Evolutionary conservation across 2,329 filamentous ascomycete genomes (phyloP), one percentile per base, ranked within the genome.

Genomic region (Penicillium brasilianum): DNA sequence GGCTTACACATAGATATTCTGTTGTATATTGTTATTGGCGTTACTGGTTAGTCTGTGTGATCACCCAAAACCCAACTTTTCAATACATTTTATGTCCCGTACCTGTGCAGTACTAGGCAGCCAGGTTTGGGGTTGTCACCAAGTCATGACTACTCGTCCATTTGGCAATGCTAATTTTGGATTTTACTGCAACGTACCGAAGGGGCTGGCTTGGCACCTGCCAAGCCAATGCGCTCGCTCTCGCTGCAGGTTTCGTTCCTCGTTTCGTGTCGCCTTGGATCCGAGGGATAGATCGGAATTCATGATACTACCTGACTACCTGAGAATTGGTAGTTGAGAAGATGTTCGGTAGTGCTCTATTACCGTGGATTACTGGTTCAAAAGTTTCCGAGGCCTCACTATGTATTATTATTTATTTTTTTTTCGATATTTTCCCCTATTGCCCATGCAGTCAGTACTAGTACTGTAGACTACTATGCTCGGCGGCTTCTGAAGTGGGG

Each of bases 171-270:
- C 34, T 14, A 14, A 34, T 5, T 34, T 36, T 36, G 8, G 10
- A 34, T 6, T 4, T 34, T 9, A 28, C 32, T 34, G 30, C 32
- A 9, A 13, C 11, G 32, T 9, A 20, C 39, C 11, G 14, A 10
- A 28, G 22, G 20, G 43, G 43, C 32, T 16, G 20, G 44, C 44
- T 48, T 48, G 44, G 44, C 44, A n/a, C 14, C 14, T 48, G 50
- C 50, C 50, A 52, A 52, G 50, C 39, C 28, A 25, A 51, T 36
- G n/a, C 30, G n/a, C 18, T 52, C 50, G 50, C 34, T 25, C 22
- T 37, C 50, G 50, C 32, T 52, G n/a, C 25, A 10, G 49, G 37
- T 18, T 34, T 13, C 32, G 30, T 8, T 18, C 30, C 18, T 51
- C 16, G 48, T 32, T 51, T 34, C 25, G 32, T 22, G 7, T 13